These are phyloP conservation scores for Withania somnifera DNA, from an alignment of 305 asterid genomes.

Conservation along the genomic window DNA sequence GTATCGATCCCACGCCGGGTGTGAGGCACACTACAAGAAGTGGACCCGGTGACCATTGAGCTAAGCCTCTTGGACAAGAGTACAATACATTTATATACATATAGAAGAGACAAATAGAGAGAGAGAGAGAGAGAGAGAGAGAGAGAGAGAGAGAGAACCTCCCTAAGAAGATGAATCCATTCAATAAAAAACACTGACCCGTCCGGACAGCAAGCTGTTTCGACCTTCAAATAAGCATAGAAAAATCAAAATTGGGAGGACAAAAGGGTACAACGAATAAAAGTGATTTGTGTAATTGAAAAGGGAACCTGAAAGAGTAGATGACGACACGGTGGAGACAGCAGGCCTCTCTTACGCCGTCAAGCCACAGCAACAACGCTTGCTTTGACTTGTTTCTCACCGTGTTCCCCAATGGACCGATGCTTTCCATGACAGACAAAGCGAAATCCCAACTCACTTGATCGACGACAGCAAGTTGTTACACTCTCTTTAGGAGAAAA, in stretches of 20 bases:
- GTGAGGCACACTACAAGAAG: too few relatives aligned
- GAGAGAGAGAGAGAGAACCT: slow-evolving; percentile 32
- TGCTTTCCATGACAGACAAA: slow-evolving; percentile 21
- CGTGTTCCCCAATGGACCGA: slow-evolving; percentile 14
- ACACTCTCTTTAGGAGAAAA: background rate
- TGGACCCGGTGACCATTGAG: too few relatives aligned
- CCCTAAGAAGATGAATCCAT: slow-evolving; percentile 88
- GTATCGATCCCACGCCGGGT: too few relatives aligned
- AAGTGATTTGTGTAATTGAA: background rate
- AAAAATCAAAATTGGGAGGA: background rate
- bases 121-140: background rate
- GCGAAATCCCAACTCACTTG: background rate
- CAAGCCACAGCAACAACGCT: slow-evolving; percentile 52
- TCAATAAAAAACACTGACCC: slow-evolving; percentile 82
- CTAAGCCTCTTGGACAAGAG: too few relatives aligned
- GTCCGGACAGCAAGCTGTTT: slow-evolving; percentile 78
- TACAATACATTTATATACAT: background rate
- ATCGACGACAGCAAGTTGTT: background rate
- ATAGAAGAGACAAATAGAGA: background rate
- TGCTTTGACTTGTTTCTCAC: slow-evolving; percentile 41
- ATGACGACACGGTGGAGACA: slow-evolving; percentile 76
- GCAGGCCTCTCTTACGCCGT: slow-evolving; percentile 89
- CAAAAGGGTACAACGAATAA: background rate
- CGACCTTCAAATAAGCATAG: slow-evolving; percentile 35
- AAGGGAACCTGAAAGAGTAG: slow-evolving; percentile 51